Evolutionary conservation across 441 rosid genomes (phyloP).

Genomic region (Mallotus japonicus): DNA sequence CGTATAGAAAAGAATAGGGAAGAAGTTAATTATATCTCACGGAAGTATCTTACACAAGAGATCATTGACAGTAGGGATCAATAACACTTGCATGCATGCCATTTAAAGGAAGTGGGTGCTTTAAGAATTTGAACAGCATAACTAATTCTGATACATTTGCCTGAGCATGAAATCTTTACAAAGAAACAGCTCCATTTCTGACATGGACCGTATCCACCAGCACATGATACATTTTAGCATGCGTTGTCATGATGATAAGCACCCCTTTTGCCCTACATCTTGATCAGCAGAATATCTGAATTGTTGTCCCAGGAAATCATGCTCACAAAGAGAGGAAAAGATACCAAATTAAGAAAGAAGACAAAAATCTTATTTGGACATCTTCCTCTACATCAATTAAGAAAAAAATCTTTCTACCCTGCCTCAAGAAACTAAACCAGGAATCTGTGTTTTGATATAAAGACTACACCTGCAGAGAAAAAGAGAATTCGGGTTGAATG

Average conservation of each 20-base stretch:
- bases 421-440: neutral
- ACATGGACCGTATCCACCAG: neutral
- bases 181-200: neutral
- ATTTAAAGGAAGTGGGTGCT: neutral
- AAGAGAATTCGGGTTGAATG: neutral
- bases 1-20: neutral
- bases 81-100: neutral
- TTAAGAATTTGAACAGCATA: neutral
- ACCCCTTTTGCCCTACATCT: neutral
- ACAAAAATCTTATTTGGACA: neutral
- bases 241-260: neutral
- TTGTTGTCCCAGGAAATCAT: neutral
- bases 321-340: neutral
- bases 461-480: conserved; percentile 3
- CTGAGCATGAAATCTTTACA: neutral
- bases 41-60: too few relatives aligned
- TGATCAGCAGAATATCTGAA: neutral
- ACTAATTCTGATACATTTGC: neutral
- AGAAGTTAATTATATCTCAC: neutral
- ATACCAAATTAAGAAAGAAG: neutral
- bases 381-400: neutral
- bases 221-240: neutral
- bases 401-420: neutral
- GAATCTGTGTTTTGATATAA: neutral
- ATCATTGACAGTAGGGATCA: neutral